Evolutionary conservation across 2,329 filamentous ascomycete species (phyloP), one percentile per base, ranked within the genome.

Genomic region (Epichloe uncinata): DNA sequence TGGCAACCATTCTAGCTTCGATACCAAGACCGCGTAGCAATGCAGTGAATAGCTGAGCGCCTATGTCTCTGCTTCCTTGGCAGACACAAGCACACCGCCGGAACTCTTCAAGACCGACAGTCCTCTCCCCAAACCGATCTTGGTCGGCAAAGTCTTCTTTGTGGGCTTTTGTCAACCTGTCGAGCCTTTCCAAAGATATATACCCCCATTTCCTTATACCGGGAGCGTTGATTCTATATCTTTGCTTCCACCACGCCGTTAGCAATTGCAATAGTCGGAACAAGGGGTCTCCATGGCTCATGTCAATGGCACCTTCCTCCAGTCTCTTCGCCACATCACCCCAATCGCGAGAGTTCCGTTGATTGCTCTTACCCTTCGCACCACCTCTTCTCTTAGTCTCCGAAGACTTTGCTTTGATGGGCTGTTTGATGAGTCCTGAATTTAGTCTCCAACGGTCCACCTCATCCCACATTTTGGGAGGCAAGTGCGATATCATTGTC

Each of bases 131-230:
- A 61, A 91, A 88, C 5, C 69, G 70, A 43, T 78, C 73, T 0
- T 73, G 65, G 56, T 93, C 76, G 50, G 80, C 70, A 0, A 73
- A 70, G 45, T 83, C 76, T 12, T 81, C 75, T 34, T 78, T 75
- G 63, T 84, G 88, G 0, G 79, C 82, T 34, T 83, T 81, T 6
- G 84, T 79, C 52, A 93, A 73, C n/a, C 82, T 77, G 57, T 88
- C 83, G 2, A 95, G 69, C 22, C 80, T 75, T 57, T 84, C 74
- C n/a, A 88, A 75, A 0, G 85, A 75, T 70, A 91, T 85, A 62
- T 97, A 97, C 0, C 93, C 93, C 61, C 79, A 76, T 68, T 97
- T 98, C n/a, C 90, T 78, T 20, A 97, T 61, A 0, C 87, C 87
- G 0, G 90, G 88, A 0, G 83, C 77, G 0, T 81, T 87, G 42